phyloP scores from a whole-genome alignment of 2,329 filamentous ascomycete genomes.

The Leptographium procerum region DNA sequence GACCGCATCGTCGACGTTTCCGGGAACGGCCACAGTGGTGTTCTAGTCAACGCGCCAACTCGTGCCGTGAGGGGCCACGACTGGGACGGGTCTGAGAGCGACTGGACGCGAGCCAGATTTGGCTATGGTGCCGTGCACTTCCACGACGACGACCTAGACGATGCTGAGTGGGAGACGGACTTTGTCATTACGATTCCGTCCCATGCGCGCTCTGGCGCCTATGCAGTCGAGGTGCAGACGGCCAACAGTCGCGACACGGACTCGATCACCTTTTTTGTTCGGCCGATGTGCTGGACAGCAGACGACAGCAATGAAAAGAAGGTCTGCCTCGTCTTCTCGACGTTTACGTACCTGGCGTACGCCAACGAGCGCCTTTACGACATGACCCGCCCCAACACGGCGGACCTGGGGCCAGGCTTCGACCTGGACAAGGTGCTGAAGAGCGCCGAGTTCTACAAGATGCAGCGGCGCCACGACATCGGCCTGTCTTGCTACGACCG shows the following conservation, averaged over 20 bases:
- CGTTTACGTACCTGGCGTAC: slow-evolving; percentile 6
- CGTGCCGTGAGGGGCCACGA: slow-evolving; percentile 3
- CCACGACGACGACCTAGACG: slow-evolving; percentile 7
- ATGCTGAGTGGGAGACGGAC: slow-evolving; percentile 5
- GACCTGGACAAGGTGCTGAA: neutral
- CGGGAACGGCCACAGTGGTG: neutral
- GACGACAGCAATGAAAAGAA: neutral
- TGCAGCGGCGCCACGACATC: slow-evolving; percentile 15
- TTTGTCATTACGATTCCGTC: neutral
- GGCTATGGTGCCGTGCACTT: slow-evolving; percentile 7
- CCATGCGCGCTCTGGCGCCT: neutral
- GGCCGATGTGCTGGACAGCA: neutral
- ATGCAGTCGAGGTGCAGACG: neutral
- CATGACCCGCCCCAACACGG: neutral
- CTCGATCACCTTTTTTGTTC: slow-evolving; percentile 1
- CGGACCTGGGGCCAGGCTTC: neutral
- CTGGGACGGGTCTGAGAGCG: slow-evolving; percentile 3
- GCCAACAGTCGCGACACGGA: neutral
- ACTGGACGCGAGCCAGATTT: slow-evolving; percentile 2
- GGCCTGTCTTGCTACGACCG: slow-evolving; percentile 27
- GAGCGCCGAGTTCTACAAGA: neutral
- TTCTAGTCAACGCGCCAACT: slow-evolving; percentile 3
- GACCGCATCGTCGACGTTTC: slow-evolving; percentile 2
- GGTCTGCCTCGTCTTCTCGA: slow-evolving; percentile 2
- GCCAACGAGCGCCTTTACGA: slow-evolving; percentile 5